Evolutionary conservation across 1,284 basidiomycete species (phyloP).

Genomic region (Trichosporon sp.): DNA sequence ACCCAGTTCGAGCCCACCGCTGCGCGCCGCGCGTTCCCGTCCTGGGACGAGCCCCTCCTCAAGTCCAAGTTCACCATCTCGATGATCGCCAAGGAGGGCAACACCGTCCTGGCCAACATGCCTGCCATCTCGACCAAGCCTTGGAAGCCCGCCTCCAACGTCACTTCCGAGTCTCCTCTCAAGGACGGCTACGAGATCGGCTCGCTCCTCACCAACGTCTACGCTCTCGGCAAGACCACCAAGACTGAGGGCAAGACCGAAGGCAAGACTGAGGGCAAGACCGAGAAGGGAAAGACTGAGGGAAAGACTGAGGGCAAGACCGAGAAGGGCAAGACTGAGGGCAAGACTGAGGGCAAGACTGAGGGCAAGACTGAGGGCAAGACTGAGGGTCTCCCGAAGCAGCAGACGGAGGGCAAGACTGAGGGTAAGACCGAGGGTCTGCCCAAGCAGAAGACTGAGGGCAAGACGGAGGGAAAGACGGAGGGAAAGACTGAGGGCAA

Average conservation of each 20-base stretch:
- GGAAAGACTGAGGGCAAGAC: conserved; percentile 35
- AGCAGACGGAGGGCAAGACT: conserved; percentile 39
- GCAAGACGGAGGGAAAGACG: conserved; percentile 40
- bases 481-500: conserved; percentile 45
- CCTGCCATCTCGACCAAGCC: conserved; percentile 59
- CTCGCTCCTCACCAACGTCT: conserved; percentile 37
- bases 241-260: conserved; percentile 51
- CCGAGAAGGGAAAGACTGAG: conserved; percentile 36
- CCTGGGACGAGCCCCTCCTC: conserved; percentile 88
- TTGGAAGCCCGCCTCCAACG: conserved; percentile 42
- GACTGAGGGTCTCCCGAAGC: conserved; percentile 33
- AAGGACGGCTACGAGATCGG: conserved; percentile 45
- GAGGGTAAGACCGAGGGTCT: conserved; percentile 28
- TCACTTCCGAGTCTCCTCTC: conserved; percentile 32
- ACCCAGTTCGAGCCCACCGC: conserved; percentile 82
- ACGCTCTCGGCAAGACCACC: conserved; percentile 34
- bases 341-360: conserved; percentile 50
- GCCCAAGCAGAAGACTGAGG: too few species aligned
- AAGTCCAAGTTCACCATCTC: conserved; percentile 82
- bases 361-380: conserved; percentile 33
- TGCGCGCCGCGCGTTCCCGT: conserved; percentile 73
- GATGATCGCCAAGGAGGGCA: conserved; percentile 69
- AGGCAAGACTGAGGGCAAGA: conserved; percentile 41
- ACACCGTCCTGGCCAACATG: conserved; percentile 78
- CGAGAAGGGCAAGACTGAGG: conserved; percentile 37